Evolutionary conservation across 2,329 filamentous ascomycete species (phyloP), one percentile per base, ranked within the genome.

Genomic region (Hortaea werneckii): DNA sequence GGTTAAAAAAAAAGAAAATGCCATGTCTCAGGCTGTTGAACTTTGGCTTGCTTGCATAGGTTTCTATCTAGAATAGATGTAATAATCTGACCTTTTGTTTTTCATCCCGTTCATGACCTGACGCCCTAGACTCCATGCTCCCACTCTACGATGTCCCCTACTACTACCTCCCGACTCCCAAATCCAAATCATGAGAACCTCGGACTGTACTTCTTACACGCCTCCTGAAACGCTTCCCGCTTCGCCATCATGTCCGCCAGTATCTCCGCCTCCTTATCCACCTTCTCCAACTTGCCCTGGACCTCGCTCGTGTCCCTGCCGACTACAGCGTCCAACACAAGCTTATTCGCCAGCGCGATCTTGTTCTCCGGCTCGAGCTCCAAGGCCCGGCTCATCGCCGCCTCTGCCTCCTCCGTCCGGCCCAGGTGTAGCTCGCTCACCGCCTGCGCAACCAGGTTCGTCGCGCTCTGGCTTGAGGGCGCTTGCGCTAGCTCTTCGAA

Each of bases 401-500:
- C 79, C 68, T 95, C 86, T 0, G 90, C 87, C 72, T 96, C 92
- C 51, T 92, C 87, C 37, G 85, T 70, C 41, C 92, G 80, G 42
- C 88, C 89, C 28, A 96, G 80, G 62, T 96, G 92, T 43, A 96
- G 71, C 67, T 98, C 90, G 26, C 87, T 84, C 27, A 96, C 80
- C 27, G 89, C 90, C 70, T 96, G 92, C 13, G 87, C 83, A 50
- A 95, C 80, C 45, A 95, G 77, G 12, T 80, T 84, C 55, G 82
- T 75, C 43, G 82, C 75, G 11, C 86, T 86, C 41, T 87, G 82
- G 12, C 86, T 88, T 29, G 85, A 81, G 2, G 88, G 83, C 28
- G 86, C 83, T 62, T 94, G 87, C 4, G 92, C 90, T 41, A 96
- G 79, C 67, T 98, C 92, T 68, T 96, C 90, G 61, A 87, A 96